Conservation (phyloP, 306 rosid species). For the Cucurbita argyrosperma region DNA sequence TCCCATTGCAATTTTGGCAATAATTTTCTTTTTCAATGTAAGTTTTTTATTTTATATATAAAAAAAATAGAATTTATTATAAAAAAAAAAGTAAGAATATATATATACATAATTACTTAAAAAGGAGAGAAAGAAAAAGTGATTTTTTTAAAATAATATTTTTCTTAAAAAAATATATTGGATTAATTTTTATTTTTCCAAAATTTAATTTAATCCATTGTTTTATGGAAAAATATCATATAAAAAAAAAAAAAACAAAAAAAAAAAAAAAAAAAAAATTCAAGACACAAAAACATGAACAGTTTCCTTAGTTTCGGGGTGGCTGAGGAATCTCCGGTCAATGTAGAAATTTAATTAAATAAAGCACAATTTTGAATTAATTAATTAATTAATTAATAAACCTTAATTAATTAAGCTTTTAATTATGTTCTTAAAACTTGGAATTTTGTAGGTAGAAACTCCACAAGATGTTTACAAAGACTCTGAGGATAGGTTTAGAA, state of each 20-base stretch:
- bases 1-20: background rate
- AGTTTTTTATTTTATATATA: no score
- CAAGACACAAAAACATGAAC: background rate
- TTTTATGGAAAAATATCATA: background rate
- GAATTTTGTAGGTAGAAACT: constrained; percentile 42
- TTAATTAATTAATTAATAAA: no score
- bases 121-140: no score
- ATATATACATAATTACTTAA: no score
- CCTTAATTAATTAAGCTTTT: no score
- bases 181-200: background rate
- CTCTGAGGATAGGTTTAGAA: constrained; percentile 49
- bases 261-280: background rate
- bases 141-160: background rate
- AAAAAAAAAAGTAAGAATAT: no score
- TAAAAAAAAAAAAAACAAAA: background rate
- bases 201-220: background rate
- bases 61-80: no score
- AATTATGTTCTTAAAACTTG: background rate
- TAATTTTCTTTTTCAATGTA: background rate
- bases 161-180: background rate
- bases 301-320: background rate
- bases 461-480: constrained; percentile 57
- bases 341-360: background rate
- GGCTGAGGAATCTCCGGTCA: background rate
- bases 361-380: no score